Conservation (phyloP, 2,329 filamentous ascomycete species). For the Ophioceras dolichostomum region DNA sequence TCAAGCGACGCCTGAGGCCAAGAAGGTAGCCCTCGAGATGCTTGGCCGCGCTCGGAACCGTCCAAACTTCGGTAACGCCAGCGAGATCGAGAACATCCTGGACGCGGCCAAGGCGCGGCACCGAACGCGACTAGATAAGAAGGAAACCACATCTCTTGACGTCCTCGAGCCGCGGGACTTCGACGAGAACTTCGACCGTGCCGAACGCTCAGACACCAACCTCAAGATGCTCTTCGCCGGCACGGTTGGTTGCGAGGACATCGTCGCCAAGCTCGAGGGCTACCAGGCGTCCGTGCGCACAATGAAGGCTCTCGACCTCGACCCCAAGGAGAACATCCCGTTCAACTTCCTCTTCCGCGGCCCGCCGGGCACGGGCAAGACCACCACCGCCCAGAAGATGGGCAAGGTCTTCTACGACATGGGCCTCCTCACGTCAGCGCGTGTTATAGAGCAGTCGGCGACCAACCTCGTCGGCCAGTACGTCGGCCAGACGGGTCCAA, state of each 20-base stretch:
- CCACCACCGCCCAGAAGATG: slow-evolving; percentile 60
- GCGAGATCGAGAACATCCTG: slow-evolving; percentile 61
- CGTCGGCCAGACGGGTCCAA: slow-evolving; percentile 57
- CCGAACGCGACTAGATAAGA: slow-evolving; percentile 14
- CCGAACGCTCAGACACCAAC: slow-evolving; percentile 31
- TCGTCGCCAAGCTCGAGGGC: slow-evolving; percentile 38
- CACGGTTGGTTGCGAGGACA: slow-evolving; percentile 42
- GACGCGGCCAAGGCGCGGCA: slow-evolving; percentile 36
- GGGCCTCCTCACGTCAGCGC: slow-evolving; percentile 47
- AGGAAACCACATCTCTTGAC: slow-evolving; percentile 9
- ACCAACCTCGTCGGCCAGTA: slow-evolving; percentile 58
- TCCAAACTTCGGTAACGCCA: slow-evolving; percentile 59
- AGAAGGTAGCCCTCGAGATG: slow-evolving; percentile 43
- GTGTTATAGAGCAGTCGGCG: slow-evolving; percentile 55
- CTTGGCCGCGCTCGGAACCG: slow-evolving; percentile 48
- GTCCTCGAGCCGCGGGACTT: slow-evolving; percentile 33
- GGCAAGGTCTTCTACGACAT: slow-evolving; percentile 66
- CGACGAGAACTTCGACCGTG: slow-evolving; percentile 46
- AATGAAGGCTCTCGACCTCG: slow-evolving; percentile 36
- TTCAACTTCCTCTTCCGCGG: slow-evolving; percentile 61
- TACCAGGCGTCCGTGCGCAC: slow-evolving; percentile 39
- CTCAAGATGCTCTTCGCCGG: slow-evolving; percentile 42
- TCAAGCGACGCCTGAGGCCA: slow-evolving; percentile 35
- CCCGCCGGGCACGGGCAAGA: slow-evolving; percentile 57
- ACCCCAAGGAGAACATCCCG: slow-evolving; percentile 45